Evolutionary conservation across 768 basidiomycete species (phyloP).

Genomic region (Dentipellis sp.): DNA sequence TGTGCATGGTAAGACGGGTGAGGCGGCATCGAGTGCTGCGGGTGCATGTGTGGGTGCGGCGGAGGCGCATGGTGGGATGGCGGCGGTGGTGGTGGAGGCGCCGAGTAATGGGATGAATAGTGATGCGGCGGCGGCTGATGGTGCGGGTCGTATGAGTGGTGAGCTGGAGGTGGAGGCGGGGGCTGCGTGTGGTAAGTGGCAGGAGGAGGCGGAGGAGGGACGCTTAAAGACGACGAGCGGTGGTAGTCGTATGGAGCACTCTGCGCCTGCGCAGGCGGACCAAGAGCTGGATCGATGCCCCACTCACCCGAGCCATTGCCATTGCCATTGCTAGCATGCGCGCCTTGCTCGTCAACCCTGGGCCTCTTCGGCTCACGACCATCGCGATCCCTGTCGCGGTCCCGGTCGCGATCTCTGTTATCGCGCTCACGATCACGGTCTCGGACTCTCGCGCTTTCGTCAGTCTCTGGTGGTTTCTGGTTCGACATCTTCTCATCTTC

Average conservation of each 20-base stretch:
- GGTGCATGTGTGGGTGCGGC: slow-evolving; percentile 9
- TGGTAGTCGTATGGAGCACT: slow-evolving; percentile 7
- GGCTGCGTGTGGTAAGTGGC: slow-evolving; percentile 6
- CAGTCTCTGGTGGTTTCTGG: slow-evolving; percentile 12
- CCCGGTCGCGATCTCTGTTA: not conserved
- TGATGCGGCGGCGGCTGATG: slow-evolving; percentile 12
- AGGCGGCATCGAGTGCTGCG: slow-evolving; percentile 5
- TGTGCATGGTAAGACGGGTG: slow-evolving; percentile 8
- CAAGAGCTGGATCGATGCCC: slow-evolving; percentile 11
- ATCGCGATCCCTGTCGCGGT: slow-evolving; percentile 13
- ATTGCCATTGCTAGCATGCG: slow-evolving; percentile 3
- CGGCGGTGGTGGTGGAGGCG: slow-evolving; percentile 7
- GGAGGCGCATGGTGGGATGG: slow-evolving; percentile 5
- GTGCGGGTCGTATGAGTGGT: slow-evolving; percentile 7
- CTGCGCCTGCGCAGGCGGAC: slow-evolving; percentile 4
- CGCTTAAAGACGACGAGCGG: slow-evolving; percentile 6
- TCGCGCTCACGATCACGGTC: slow-evolving; percentile 11
- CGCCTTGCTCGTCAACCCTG: slow-evolving; percentile 9
- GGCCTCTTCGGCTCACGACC: slow-evolving; percentile 11
- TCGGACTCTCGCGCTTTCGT: slow-evolving; percentile 10
- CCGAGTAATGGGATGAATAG: slow-evolving; percentile 8
- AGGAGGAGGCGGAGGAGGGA: slow-evolving; percentile 11
- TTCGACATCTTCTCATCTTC: slow-evolving; percentile 3
- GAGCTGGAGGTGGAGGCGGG: not conserved
- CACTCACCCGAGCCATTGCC: slow-evolving; percentile 10